These are phyloP conservation scores for Chamaecrista fasciculata DNA, from an alignment of 306 rosid species.

Conservation along the genomic window DNA sequence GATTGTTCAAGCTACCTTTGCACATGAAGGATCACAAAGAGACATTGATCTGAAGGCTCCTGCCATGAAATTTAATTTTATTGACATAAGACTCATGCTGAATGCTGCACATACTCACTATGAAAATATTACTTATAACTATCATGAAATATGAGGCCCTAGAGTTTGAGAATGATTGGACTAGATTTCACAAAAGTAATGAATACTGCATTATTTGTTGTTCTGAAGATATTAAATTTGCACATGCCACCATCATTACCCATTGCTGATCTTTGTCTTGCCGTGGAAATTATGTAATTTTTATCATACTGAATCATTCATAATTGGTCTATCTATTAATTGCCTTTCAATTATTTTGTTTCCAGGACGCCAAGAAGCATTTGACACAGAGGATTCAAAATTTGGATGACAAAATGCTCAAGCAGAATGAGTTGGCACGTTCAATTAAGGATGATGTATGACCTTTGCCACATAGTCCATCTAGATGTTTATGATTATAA, in stretches of 20 bases:
- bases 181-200: neutral
- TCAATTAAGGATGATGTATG: conserved; percentile 72
- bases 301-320: neutral
- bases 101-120: neutral
- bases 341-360: conserved; percentile 30
- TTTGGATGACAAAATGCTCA: conserved; percentile 81
- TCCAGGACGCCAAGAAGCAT: conserved; percentile 90
- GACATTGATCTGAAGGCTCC: neutral
- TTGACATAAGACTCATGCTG: too few species aligned
- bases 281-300: conserved; percentile 5
- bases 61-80: neutral
- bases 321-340: neutral
- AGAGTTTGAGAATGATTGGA: neutral
- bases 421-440: conserved; percentile 71
- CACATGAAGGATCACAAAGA: neutral
- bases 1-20: neutral
- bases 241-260: neutral
- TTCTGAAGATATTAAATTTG: conserved; percentile 6
- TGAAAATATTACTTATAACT: neutral
- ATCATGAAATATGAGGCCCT: neutral
- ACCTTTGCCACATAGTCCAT: conserved; percentile 7
- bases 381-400: conserved; percentile 87
- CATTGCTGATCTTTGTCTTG: conserved; percentile 1
- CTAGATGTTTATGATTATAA: conserved; percentile 21
- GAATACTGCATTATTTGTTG: neutral